Conservation (phyloP, 2,329 filamentous ascomycete species). For the Microdochium paspali region DNA sequence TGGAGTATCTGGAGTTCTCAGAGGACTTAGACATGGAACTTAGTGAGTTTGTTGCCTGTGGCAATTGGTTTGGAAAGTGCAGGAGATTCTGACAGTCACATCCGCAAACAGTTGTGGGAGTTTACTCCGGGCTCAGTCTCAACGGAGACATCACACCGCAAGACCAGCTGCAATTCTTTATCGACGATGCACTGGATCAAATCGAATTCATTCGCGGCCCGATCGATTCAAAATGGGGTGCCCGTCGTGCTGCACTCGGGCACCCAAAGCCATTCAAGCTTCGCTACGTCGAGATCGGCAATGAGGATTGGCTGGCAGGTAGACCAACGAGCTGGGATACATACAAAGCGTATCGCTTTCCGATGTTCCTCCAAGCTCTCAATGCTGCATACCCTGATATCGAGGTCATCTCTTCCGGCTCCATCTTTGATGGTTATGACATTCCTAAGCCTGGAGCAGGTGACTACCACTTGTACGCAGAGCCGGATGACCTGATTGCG, state of each 20-base stretch:
- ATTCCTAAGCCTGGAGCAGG: slow-evolving; percentile 31
- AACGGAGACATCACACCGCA: slow-evolving; percentile 41
- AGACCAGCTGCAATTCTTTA: slow-evolving; percentile 40
- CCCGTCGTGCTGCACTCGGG: slow-evolving; percentile 46
- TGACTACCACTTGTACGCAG: slow-evolving; percentile 42
- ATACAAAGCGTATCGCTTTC: slow-evolving; percentile 47
- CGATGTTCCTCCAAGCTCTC: slow-evolving; percentile 50
- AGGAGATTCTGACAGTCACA: background rate
- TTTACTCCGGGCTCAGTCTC: slow-evolving; percentile 48
- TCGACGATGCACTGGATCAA: slow-evolving; percentile 52
- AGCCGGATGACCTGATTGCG: slow-evolving; percentile 38
- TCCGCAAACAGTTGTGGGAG: slow-evolving; percentile 36
- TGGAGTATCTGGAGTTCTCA: slow-evolving; percentile 54
- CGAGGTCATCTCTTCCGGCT: slow-evolving; percentile 41
- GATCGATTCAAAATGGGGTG: slow-evolving; percentile 43
- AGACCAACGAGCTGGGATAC: slow-evolving; percentile 34
- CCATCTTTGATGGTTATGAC: slow-evolving; percentile 29
- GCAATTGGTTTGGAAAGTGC: background rate
- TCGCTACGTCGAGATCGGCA: slow-evolving; percentile 56
- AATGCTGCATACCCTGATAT: slow-evolving; percentile 45
- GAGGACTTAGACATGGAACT: slow-evolving; percentile 49
- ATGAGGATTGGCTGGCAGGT: slow-evolving; percentile 54
- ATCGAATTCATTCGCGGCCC: slow-evolving; percentile 54
- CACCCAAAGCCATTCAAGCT: slow-evolving; percentile 52
- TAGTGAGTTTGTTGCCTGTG: slow-evolving; percentile 17